Conservation (phyloP, 2,329 filamentous ascomycete species). For the Ustilaginoidea virens region DNA sequence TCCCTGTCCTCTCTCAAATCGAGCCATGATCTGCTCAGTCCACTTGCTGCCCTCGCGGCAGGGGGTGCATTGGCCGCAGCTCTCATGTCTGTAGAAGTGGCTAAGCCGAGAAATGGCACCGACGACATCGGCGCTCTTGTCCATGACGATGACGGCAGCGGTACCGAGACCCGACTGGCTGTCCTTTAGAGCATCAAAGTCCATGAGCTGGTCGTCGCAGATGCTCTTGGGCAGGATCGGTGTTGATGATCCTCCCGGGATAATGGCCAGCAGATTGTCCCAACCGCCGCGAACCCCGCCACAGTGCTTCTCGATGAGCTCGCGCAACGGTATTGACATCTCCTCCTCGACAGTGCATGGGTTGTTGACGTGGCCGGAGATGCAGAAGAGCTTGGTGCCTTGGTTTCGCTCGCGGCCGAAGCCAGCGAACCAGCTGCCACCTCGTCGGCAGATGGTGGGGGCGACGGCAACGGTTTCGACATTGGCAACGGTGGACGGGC, state of each 20-base stretch:
- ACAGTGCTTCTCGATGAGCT: constrained; percentile 97
- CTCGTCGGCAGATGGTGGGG: constrained; percentile 87
- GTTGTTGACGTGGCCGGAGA: constrained; percentile 98
- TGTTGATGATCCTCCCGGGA: constrained; percentile 92
- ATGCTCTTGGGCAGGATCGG: constrained; percentile 81
- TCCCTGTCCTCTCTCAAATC: constrained; percentile 83
- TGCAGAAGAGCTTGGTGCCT: constrained; percentile 96
- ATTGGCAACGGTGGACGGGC: constrained; percentile 94
- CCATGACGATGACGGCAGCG: constrained; percentile 96
- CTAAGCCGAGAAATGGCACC: constrained; percentile 83
- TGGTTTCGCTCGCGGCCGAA: constrained; percentile 95
- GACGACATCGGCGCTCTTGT: constrained; percentile 93
- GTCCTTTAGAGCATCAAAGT: constrained; percentile 97
- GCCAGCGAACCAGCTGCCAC: constrained; percentile 78
- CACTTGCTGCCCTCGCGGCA: constrained; percentile 98
- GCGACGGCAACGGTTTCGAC: constrained; percentile 94
- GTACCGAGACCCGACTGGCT: constrained; percentile 94
- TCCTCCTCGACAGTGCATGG: constrained; percentile 96
- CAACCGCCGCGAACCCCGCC: constrained; percentile 92
- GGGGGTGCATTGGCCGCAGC: constrained; percentile 96
- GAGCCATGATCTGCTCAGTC: constrained; percentile 97
- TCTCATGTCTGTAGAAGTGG: constrained; percentile 97
- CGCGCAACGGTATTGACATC: constrained; percentile 92
- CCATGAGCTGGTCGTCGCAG: constrained; percentile 95
- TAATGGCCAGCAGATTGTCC: constrained; percentile 93